Conservation (phyloP, 768 basidiomycete species). For the Russula sp. region DNA sequence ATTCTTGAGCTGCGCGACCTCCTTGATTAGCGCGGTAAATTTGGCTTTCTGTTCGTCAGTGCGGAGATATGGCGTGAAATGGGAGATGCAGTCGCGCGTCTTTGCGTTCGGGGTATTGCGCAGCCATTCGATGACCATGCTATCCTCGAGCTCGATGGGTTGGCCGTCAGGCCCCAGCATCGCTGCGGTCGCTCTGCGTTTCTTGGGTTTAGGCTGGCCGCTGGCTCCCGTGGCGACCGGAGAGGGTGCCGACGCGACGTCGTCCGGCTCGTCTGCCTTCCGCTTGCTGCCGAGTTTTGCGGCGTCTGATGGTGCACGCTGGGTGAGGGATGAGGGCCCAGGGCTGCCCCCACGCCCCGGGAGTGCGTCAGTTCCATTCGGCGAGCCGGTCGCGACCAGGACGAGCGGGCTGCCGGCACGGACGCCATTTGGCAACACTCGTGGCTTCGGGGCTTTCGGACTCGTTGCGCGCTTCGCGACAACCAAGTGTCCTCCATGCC, state of each 20-base stretch:
- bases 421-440: slow-evolving; percentile 38
- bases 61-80: slow-evolving; percentile 71
- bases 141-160: slow-evolving; percentile 56
- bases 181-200: slow-evolving; percentile 39
- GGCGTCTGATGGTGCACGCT: slow-evolving; percentile 27
- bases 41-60: slow-evolving; percentile 62
- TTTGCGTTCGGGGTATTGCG: slow-evolving; percentile 60
- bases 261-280: slow-evolving; percentile 42
- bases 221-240: slow-evolving; percentile 22
- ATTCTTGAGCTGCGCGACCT: slow-evolving; percentile 67
- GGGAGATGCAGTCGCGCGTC: slow-evolving; percentile 73
- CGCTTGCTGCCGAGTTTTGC: slow-evolving; percentile 49
- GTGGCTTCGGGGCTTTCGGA: slow-evolving; percentile 62
- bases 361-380: slow-evolving; percentile 33
- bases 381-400: slow-evolving; percentile 30
- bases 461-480: slow-evolving; percentile 84
- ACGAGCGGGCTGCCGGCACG: slow-evolving; percentile 55
- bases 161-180: slow-evolving; percentile 32
- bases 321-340: slow-evolving; percentile 28
- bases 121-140: slow-evolving; percentile 71
- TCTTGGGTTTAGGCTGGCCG: slow-evolving; percentile 45
- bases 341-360: slow-evolving; percentile 23
- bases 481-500: slow-evolving; percentile 68
- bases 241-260: slow-evolving; percentile 6
- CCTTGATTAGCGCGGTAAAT: slow-evolving; percentile 76